Percentiles rank a stretch among this genome's conserved stretches.
phyloP scores from a whole-genome alignment of 2,329 filamentous ascomycete genomes.

The Xylariales sp. region DNA sequence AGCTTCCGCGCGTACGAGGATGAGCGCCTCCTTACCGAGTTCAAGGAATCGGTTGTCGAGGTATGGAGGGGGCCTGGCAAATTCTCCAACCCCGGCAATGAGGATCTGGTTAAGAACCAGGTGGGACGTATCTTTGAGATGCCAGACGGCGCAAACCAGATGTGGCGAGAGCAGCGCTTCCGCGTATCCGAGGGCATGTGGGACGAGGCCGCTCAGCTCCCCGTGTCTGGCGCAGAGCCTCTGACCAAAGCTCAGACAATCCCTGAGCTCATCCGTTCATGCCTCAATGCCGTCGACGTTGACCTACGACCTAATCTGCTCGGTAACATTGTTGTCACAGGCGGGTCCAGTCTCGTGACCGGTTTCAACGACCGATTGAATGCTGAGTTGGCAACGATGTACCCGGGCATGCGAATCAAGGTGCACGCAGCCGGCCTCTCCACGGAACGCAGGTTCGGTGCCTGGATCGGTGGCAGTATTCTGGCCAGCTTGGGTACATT shows the following conservation, averaged over 20 bases:
- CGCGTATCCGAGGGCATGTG: conserved; percentile 85
- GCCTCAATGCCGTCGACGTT: conserved; percentile 77
- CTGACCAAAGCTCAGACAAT: conserved; percentile 73
- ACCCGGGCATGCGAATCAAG: conserved; percentile 81
- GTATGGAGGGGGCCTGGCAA: conserved; percentile 80
- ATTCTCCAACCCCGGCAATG: conserved; percentile 61
- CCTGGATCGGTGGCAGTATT: conserved; percentile 96
- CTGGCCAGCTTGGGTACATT: conserved; percentile 93
- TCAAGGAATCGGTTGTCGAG: conserved; percentile 96
- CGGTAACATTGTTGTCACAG: conserved; percentile 88
- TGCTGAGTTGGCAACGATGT: conserved; percentile 75
- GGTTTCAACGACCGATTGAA: conserved; percentile 90
- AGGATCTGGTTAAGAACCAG: conserved; percentile 68
- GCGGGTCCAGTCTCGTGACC: conserved; percentile 80
- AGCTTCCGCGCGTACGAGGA: conserved; percentile 84
- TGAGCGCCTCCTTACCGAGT: conserved; percentile 88
- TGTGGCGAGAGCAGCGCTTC: conserved; percentile 87
- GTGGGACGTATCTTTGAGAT: conserved; percentile 92
- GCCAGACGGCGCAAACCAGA: conserved; percentile 93
- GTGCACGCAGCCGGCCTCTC: conserved; percentile 83
- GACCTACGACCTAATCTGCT: conserved; percentile 82
- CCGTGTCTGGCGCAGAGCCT: conserved; percentile 36
- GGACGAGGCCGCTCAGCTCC: conserved; percentile 74
- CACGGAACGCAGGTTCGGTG: conserved; percentile 84
- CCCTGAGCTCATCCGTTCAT: conserved; percentile 73